These are phyloP conservation scores for Backusella tuberculispora DNA, from an alignment of 192 early-diverging fungal species.

Conservation along the genomic window DNA sequence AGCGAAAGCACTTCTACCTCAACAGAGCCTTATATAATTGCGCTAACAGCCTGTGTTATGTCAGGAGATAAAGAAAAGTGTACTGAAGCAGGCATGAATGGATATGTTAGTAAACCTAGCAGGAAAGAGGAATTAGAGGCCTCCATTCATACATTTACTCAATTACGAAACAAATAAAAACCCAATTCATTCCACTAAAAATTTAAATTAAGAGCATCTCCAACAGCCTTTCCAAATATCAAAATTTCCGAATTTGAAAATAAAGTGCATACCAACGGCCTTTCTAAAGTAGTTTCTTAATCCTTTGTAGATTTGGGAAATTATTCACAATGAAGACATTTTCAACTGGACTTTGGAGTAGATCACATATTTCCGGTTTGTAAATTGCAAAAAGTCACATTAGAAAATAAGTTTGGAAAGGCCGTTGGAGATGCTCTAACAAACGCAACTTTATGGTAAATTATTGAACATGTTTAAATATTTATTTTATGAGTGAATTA, in stretches of 20 bases:
- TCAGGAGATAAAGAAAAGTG: constrained; percentile 38
- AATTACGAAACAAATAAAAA: background rate
- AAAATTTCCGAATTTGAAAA: too few species aligned
- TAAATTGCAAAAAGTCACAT: too few species aligned
- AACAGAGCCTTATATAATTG: constrained; percentile 34
- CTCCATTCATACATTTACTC: constrained; percentile 24
- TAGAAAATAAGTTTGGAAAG: too few species aligned
- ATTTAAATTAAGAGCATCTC: background rate
- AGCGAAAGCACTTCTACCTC: background rate
- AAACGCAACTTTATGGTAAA: too few species aligned
- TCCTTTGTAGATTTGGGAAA: too few species aligned
- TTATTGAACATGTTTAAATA: background rate
- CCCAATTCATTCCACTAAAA: background rate
- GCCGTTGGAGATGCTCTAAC: too few species aligned
- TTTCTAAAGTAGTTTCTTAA: too few species aligned
- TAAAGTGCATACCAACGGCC: too few species aligned
- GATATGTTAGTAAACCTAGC: constrained; percentile 52
- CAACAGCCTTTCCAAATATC: too few species aligned
- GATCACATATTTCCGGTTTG: too few species aligned
- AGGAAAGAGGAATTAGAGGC: constrained; percentile 49
- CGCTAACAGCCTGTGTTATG: constrained; percentile 39
- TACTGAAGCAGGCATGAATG: constrained; percentile 49
- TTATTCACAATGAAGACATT: too few species aligned
- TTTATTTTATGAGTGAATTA: constrained; percentile 4
- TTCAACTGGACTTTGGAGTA: too few species aligned